Base-by-base conservation (phyloP, 768 basidiomycete species). In the Trametes coccinea region DNA sequence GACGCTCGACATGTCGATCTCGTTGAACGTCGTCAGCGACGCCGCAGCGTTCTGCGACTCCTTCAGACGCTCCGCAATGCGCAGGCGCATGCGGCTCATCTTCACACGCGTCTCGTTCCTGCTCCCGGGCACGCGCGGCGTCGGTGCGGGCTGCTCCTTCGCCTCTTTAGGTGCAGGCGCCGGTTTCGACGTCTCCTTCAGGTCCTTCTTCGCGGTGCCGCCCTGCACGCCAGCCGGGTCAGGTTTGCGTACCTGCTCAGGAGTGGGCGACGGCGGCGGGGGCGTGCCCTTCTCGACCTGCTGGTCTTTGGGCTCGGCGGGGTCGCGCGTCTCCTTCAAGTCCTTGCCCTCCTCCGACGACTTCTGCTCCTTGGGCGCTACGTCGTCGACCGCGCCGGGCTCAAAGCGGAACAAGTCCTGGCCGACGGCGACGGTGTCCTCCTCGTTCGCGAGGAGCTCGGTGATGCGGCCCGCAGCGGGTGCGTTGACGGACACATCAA, bases 51-150 rank as follows among this genome's bases (percentile, higher is more conserved):
- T 97, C 75, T 99, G 96, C 27, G 95, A 96, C 73, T 97, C 90
- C 80, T 99, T 99, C 73, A 99, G 85, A 54, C 96, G 94, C 77
- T 95, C 93, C 49, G 95, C 90, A 70, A 99, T 99, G 63, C 95
- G 93, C 64, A 92, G 82, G 49, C 96, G 92, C 97, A 99, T 99
- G 54, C 95, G 89, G 76, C 86, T 95, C 95, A 99, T 98, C 82
- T 98, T 98, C 71, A 98, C 95, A 72, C 95, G 82, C 13, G 92
- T 96, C 82, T 98, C 95, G 63, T 80, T 85, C 55, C 95, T 83
- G 72, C 77, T 84, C n/a, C 85, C 84, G 17, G 77, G 71, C 30
- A 71, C 72, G 60, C 74, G 73, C 30, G 77, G 74, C 29, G 76
- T 69, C 5, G 76, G 69, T 27, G 77, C 69, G 44, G 67, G 56